Evolutionary conservation across 805 yeast species (phyloP).

Genomic region (Millerozyma miso): DNA sequence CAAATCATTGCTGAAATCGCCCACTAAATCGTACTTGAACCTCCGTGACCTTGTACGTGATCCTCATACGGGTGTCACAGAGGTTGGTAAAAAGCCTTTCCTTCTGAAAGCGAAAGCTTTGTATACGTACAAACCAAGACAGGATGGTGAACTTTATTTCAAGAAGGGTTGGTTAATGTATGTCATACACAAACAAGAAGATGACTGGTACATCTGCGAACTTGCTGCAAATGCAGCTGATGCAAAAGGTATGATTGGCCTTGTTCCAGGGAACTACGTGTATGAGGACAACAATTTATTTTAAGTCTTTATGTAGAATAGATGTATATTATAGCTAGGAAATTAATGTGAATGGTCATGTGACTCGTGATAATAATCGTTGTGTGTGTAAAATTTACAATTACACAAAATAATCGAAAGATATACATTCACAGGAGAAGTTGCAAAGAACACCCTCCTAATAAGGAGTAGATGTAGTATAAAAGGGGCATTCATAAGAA

Average conservation of each 20-base stretch:
- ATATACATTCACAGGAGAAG: too few relatives aligned
- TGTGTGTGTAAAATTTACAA: too few relatives aligned
- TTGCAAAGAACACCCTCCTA: too few relatives aligned
- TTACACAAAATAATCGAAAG: too few relatives aligned
- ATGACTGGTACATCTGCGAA: conserved; percentile 43
- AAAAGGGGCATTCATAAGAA: too few relatives aligned
- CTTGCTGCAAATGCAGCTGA: conserved; percentile 32
- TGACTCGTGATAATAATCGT: not conserved
- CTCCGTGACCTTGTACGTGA: conserved; percentile 23
- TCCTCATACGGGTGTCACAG: conserved; percentile 19
- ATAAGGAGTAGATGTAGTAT: too few relatives aligned
- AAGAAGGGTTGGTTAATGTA: conserved; percentile 40
- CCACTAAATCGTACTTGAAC: conserved; percentile 31
- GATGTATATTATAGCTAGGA: not conserved
- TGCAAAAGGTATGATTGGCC: conserved; percentile 31
- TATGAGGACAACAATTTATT: conserved; percentile 27
- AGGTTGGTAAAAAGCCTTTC: conserved; percentile 26
- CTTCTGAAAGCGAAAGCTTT: conserved; percentile 34
- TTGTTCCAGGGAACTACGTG: conserved; percentile 42
- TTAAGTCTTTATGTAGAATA: conserved; percentile 2
- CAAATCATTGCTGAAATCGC: conserved; percentile 27
- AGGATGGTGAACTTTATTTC: conserved; percentile 37
- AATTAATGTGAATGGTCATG: not conserved
- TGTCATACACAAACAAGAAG: conserved; percentile 40
- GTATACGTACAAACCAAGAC: conserved; percentile 38